These are phyloP conservation scores for Picochlorum sp. DNA, from an alignment of 139 green algal genomes.

Conservation along the genomic window DNA sequence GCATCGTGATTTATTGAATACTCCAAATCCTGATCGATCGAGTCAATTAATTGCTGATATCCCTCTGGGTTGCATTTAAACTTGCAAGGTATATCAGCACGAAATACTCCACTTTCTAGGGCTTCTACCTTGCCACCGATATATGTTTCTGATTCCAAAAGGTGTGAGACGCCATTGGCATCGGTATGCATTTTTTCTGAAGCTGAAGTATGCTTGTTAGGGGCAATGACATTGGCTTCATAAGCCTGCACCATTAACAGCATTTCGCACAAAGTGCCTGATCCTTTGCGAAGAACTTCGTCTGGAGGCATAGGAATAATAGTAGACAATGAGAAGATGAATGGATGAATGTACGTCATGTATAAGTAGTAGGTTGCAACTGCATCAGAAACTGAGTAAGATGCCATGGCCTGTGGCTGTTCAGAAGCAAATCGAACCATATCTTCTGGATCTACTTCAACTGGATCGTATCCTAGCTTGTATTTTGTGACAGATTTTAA, in stretches of 20 bases:
- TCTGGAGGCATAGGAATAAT: conserved; percentile 97
- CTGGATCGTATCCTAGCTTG: conserved; percentile 92
- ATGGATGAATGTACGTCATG: conserved; percentile 98
- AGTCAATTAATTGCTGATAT: conserved; percentile 82
- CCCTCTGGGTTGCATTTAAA: conserved; percentile 69
- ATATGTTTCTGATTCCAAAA: conserved; percentile 96
- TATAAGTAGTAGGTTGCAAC: conserved; percentile 98
- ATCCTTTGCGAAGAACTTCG: conserved; percentile 92
- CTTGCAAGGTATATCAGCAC: conserved; percentile 78
- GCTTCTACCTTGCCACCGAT: conserved; percentile 92
- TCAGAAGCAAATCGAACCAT: conserved; percentile 69
- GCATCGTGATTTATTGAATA: conserved; percentile 65
- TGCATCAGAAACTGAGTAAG: conserved; percentile 95
- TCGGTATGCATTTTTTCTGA: conserved; percentile 57
- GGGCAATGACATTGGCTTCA: conserved; percentile 72
- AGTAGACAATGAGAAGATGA: conserved; percentile 97
- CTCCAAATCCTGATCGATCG: conserved; percentile 79
- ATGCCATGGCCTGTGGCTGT: conserved; percentile 77
- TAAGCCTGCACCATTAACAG: conserved; percentile 90
- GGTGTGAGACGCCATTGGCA: conserved; percentile 25
- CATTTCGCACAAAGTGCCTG: conserved; percentile 92
- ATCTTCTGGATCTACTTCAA: conserved; percentile 94
- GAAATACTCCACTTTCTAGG: conserved; percentile 76
- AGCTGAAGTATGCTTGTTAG: conserved; percentile 86
- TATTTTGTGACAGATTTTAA: conserved; percentile 95